These are phyloP conservation scores for Malbranchea cinnamomea DNA, from an alignment of 2,329 filamentous ascomycete species.

Conservation along the genomic window DNA sequence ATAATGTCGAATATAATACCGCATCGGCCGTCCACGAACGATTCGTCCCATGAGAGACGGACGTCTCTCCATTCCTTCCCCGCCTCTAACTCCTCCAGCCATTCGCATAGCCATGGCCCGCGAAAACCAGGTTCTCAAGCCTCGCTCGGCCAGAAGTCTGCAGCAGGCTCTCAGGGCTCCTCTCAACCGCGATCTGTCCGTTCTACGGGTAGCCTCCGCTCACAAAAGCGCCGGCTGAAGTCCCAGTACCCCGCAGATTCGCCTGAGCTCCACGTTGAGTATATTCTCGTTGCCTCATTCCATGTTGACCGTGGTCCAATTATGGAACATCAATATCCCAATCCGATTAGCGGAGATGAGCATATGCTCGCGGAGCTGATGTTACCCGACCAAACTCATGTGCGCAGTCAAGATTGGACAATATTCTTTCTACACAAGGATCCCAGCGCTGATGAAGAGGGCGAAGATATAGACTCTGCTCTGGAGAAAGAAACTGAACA, in stretches of 20 bases:
- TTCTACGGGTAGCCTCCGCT: slow-evolving; percentile 12
- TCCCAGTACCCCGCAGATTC: slow-evolving; percentile 64
- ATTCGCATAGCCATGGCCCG: slow-evolving; percentile 33
- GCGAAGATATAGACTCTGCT: slow-evolving; percentile 42
- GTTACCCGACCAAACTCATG: slow-evolving; percentile 92
- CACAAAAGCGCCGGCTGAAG: slow-evolving; percentile 32
- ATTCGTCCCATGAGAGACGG: slow-evolving; percentile 26
- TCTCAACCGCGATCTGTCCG: slow-evolving; percentile 22
- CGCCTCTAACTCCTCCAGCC: slow-evolving; percentile 27
- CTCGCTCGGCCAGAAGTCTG: slow-evolving; percentile 38
- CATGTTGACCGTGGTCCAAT: slow-evolving; percentile 91
- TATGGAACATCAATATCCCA: slow-evolving; percentile 97
- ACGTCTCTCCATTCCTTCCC: slow-evolving; percentile 51
- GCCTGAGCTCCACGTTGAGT: slow-evolving; percentile 89
- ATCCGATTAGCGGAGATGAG: slow-evolving; percentile 90
- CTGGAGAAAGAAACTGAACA: slow-evolving; percentile 35
- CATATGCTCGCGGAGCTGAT: slow-evolving; percentile 97
- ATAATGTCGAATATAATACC: slow-evolving; percentile 25
- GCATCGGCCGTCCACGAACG: slow-evolving; percentile 25
- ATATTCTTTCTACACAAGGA: slow-evolving; percentile 99
- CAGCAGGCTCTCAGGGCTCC: slow-evolving; percentile 30
- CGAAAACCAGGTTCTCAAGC: slow-evolving; percentile 46
- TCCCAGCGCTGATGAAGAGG: slow-evolving; percentile 65
- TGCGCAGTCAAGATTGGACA: slow-evolving; percentile 93
- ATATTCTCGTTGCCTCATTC: slow-evolving; percentile 93